Base-by-base conservation (phyloP, 805 yeast genomes). In the Candida namnaoensis region DNA sequence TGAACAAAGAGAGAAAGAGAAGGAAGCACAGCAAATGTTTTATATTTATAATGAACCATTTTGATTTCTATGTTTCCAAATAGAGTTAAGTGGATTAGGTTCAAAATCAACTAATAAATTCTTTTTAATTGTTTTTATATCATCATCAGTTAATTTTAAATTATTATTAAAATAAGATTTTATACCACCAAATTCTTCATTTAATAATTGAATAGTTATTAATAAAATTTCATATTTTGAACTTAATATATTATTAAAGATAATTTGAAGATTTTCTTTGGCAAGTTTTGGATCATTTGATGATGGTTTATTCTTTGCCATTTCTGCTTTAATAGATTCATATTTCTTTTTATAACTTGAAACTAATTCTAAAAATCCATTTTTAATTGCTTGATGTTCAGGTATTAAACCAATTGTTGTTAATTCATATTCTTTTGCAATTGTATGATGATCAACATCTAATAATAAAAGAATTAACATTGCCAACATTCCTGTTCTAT, bases 391-490 rank as follows among this genome's bases (percentile, higher is more conserved):
- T 38, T 43, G 19, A 51, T 60, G 43, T 36, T 74, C 76, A 2
- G 82, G 78, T 38, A 47, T 49, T 39, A 83, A 61, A 0, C 95
- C 95, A 37, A 72, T 56, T 0, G 81, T 68, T 1, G 95, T 83
- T 51, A 87, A 62, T 55, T 82, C 93, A 53, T 85, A 88, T 53
- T 87, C 96, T 47, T 78, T 72, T 1, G 87, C 78, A 34, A 86
- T 68, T 1, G 78, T 74, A 47, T 76, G 74, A 11, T 69, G 66
- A 45, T 82, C 87, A 4, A 86, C 85, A 0, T 85, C 90, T 5
- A 74, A 62, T 8, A 84, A 56, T 15, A 77, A 61, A 37, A 86
- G 65, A 5, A 86, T 64, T 45, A 87, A 57, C 78, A 87, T 83
- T 3, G 80, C 73, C 47, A 83, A 56, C 12, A 85, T 68, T 0